Conservation (phyloP, 2,329 filamentous ascomycete species). For the Fusarium ambrosium region DNA sequence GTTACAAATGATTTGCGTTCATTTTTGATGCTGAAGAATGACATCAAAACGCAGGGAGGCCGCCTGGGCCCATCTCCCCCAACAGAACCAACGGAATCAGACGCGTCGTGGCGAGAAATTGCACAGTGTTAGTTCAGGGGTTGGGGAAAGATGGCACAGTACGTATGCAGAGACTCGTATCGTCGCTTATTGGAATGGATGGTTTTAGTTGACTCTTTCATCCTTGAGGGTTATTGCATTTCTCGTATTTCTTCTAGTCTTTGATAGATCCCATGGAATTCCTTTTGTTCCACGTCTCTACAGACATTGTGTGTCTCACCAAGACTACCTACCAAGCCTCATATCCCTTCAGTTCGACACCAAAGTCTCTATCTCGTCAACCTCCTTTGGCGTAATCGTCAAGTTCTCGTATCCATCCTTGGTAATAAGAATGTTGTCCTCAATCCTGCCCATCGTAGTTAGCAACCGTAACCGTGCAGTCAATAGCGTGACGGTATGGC, state of each 20-base stretch:
- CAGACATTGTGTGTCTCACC: not conserved
- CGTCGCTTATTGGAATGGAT: not conserved
- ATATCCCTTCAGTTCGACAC: constrained; percentile 36
- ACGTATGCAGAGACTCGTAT: constrained; percentile 15
- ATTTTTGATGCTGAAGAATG: constrained; percentile 1
- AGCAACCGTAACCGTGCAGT: constrained; percentile 26
- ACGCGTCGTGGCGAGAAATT: constrained; percentile 40
- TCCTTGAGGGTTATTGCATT: not conserved
- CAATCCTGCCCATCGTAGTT: constrained; percentile 59
- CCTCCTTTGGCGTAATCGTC: constrained; percentile 78
- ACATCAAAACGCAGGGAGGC: constrained; percentile 21
- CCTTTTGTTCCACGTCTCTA: not conserved
- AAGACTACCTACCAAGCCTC: not conserved
- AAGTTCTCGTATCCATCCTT: constrained; percentile 78
- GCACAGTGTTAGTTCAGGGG: constrained; percentile 38
- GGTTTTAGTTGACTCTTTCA: not conserved
- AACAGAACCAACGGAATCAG: not conserved
- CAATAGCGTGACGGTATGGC: constrained; percentile 12
- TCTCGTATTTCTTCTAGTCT: not conserved
- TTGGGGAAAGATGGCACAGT: constrained; percentile 24
- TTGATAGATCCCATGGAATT: constrained; percentile 18
- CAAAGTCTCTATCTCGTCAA: constrained; percentile 69
- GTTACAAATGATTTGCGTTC: not conserved
- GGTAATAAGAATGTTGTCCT: constrained; percentile 82
- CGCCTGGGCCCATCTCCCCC: not conserved